Conservation (phyloP, 352 stramenopile genomes). For the Phytophthora ramorum region DNA sequence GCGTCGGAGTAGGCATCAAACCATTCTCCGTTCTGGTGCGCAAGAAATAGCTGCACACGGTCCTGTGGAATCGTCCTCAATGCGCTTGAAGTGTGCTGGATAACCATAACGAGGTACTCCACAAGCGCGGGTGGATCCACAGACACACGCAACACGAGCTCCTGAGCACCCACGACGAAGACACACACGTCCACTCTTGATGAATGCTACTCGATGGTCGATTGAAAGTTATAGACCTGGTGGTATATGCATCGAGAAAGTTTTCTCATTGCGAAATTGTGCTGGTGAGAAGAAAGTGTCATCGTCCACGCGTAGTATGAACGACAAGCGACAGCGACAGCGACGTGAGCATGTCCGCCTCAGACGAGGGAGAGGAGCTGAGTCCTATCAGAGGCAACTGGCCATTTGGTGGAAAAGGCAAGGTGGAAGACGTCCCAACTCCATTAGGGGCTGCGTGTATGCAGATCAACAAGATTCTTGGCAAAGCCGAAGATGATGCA, state of each 20-base stretch:
- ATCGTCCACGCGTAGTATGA: not conserved
- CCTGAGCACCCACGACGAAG: too few relatives aligned
- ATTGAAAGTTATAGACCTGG: not conserved
- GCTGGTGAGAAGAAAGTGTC: not conserved
- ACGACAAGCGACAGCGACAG: not conserved
- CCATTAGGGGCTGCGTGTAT: not conserved
- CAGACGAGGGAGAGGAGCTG: not conserved
- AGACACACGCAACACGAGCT: too few relatives aligned
- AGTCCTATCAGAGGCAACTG: not conserved
- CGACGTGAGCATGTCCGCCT: not conserved
- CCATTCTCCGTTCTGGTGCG: too few relatives aligned
- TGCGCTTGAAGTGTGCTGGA: too few relatives aligned
- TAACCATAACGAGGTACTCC: too few relatives aligned
- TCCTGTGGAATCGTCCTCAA: too few relatives aligned
- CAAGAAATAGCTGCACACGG: too few relatives aligned
- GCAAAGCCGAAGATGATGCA: not conserved
- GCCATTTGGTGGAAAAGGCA: conserved; percentile 11
- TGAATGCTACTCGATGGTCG: too few relatives aligned
- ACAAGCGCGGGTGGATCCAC: too few relatives aligned
- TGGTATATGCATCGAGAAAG: not conserved
- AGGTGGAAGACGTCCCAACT: not conserved
- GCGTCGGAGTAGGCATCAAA: too few relatives aligned
- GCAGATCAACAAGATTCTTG: conserved; percentile 16
- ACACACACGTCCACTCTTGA: too few relatives aligned
- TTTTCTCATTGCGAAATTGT: not conserved